Evolutionary conservation across 176 grass and related monocot species (phyloP).

Genomic region (Panicum miliaceum): DNA sequence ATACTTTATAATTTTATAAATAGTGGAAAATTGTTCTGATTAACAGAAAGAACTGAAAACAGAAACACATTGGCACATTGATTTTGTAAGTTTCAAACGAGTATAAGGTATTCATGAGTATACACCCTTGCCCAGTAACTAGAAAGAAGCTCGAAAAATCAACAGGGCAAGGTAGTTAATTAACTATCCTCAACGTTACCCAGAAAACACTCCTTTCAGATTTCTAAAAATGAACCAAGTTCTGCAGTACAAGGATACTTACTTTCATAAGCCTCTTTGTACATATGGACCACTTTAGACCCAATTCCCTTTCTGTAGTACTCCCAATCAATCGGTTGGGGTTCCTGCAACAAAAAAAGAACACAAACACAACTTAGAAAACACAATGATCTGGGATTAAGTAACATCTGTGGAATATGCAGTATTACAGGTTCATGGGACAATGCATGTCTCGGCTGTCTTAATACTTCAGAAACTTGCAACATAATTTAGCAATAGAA

Average conservation of each 20-base stretch:
- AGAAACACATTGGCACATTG: background rate
- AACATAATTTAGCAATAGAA: conserved; percentile 5
- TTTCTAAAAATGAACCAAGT: background rate
- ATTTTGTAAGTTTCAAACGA: background rate
- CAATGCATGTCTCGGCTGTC: background rate
- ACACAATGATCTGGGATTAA: conserved; percentile 20
- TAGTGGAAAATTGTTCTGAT: background rate
- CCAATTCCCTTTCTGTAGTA: conserved; percentile 92
- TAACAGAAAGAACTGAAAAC: background rate
- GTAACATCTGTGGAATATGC: background rate
- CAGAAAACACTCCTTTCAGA: background rate
- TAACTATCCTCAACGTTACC: background rate
- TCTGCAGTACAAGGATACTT: conserved; percentile 32
- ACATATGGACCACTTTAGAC: conserved; percentile 75
- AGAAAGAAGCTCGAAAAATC: background rate
- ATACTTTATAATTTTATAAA: background rate
- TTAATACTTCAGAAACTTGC: background rate
- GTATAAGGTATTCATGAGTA: background rate
- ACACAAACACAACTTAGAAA: conserved; percentile 4
- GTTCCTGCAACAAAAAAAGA: conserved; percentile 69
- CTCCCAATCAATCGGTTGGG: conserved; percentile 83
- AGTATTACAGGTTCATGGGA: background rate
- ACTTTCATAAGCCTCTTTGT: conserved; percentile 92
- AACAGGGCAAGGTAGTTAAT: background rate
- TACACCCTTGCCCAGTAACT: background rate